Evolutionary conservation across 805 yeast genomes (phyloP).

Genomic region (Cyberlindnera galapagoensis): DNA sequence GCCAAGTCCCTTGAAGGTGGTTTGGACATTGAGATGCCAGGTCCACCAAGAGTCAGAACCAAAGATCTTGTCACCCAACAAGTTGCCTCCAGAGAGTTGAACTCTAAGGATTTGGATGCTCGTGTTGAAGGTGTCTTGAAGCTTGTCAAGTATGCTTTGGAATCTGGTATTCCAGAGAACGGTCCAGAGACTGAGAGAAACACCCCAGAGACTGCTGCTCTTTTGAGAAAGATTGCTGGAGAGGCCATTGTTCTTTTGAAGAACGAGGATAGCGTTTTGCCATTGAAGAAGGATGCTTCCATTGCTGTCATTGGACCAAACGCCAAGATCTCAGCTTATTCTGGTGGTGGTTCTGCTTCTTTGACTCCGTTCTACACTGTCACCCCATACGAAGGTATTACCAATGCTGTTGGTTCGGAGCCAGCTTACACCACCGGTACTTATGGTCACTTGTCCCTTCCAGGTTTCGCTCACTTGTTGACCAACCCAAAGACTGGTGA

Average conservation of each 20-base stretch:
- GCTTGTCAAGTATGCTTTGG: conserved; percentile 39
- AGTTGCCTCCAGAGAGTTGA: conserved; percentile 35
- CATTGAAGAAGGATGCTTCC: conserved; percentile 36
- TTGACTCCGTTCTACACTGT: conserved; percentile 40
- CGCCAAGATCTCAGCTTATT: conserved; percentile 41
- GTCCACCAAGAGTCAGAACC: conserved; percentile 44
- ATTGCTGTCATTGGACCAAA: conserved; percentile 57
- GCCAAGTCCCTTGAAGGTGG: conserved; percentile 46
- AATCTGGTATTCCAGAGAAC: conserved; percentile 29
- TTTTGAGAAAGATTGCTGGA: conserved; percentile 38
- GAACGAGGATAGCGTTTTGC: conserved; percentile 42
- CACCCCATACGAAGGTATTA: conserved; percentile 44
- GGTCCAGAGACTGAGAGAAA: conserved; percentile 30
- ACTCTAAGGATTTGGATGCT: conserved; percentile 35
- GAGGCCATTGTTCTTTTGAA: conserved; percentile 53
- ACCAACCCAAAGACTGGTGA: conserved; percentile 20
- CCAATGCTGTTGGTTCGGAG: conserved; percentile 21
- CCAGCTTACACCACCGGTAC: conserved; percentile 31
- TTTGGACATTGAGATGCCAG: conserved; percentile 64
- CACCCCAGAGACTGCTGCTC: conserved; percentile 38
- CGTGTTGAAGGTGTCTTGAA: conserved; percentile 44
- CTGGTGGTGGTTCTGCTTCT: conserved; percentile 63
- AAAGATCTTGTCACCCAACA: conserved; percentile 34
- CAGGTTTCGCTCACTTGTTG: conserved; percentile 26
- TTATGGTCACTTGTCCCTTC: conserved; percentile 29